A percentile compares a stretch with the other conserved stretches of the same genome.
Evolutionary conservation across 1,284 basidiomycete species (phyloP).

Genomic region (Malassezia furfur): DNA sequence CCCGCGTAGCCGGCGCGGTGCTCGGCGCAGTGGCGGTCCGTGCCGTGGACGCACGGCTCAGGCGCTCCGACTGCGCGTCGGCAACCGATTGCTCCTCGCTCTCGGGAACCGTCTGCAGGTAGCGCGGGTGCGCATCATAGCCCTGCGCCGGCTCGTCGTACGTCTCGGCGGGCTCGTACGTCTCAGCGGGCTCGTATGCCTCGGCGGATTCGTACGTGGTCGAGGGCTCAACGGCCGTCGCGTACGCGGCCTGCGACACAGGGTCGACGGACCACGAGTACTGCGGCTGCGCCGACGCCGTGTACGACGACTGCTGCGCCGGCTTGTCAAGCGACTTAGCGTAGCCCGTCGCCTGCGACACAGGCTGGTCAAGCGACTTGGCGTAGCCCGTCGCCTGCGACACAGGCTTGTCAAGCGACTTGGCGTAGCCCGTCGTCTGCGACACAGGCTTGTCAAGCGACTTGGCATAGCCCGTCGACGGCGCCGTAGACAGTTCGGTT

Average conservation of each 20-base stretch:
- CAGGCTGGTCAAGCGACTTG: background rate
- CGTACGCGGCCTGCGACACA: background rate
- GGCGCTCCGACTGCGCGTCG: background rate
- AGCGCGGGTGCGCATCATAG: background rate
- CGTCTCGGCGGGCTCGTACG: background rate
- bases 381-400: background rate
- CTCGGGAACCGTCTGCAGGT: conserved; percentile 15
- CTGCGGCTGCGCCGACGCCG: too few relatives aligned
- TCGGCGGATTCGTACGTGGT: background rate
- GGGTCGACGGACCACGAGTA: background rate
- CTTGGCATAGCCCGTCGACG: background rate
- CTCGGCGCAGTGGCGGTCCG: background rate
- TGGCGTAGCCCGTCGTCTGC: background rate
- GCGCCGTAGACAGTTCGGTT: background rate
- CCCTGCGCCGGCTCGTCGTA: background rate
- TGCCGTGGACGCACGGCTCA: background rate
- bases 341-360: background rate
- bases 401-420: background rate
- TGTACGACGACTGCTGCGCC: background rate
- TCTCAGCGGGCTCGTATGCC: too few relatives aligned
- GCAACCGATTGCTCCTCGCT: conserved; percentile 2
- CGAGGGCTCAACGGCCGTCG: background rate
- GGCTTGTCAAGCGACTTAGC: background rate
- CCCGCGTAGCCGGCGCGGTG: background rate
- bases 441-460: background rate